phyloP scores from a whole-genome alignment of 2,329 filamentous ascomycete genomes.

The Monilinia vaccinii-corymbosi region DNA sequence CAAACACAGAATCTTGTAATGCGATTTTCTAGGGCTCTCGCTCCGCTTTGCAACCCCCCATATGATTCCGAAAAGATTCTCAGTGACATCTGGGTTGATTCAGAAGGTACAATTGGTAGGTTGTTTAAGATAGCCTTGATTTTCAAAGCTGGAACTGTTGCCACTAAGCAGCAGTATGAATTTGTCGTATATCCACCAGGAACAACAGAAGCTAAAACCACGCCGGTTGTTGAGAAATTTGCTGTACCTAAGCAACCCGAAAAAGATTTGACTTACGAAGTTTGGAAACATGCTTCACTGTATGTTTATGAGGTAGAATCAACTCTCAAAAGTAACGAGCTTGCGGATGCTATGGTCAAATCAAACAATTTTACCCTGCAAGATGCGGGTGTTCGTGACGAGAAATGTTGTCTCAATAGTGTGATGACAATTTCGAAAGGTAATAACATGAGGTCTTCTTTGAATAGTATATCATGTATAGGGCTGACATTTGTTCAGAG shows the following conservation, averaged over 20 bases:
- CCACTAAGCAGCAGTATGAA: background rate
- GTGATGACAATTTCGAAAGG: background rate
- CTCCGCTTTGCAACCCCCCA: background rate
- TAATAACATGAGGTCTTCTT: background rate
- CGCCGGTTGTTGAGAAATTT: background rate
- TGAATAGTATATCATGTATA: background rate
- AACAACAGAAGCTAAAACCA: background rate
- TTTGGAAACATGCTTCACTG: background rate
- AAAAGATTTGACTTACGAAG: background rate
- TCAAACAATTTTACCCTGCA: background rate
- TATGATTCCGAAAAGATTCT: background rate
- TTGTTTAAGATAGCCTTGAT: constrained; percentile 1
- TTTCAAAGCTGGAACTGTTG: background rate
- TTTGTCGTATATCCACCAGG: background rate
- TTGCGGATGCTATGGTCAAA: background rate
- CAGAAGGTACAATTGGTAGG: background rate
- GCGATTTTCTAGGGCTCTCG: background rate
- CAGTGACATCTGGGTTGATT: background rate
- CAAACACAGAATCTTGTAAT: background rate
- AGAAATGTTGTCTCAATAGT: background rate
- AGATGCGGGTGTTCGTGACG: background rate
- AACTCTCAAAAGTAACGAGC: background rate
- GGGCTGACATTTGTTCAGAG: background rate
- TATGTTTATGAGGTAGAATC: background rate
- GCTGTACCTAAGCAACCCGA: background rate